phyloP scores from a whole-genome alignment of 2,329 filamentous ascomycete genomes.

The Sporothrix variecibatus region DNA sequence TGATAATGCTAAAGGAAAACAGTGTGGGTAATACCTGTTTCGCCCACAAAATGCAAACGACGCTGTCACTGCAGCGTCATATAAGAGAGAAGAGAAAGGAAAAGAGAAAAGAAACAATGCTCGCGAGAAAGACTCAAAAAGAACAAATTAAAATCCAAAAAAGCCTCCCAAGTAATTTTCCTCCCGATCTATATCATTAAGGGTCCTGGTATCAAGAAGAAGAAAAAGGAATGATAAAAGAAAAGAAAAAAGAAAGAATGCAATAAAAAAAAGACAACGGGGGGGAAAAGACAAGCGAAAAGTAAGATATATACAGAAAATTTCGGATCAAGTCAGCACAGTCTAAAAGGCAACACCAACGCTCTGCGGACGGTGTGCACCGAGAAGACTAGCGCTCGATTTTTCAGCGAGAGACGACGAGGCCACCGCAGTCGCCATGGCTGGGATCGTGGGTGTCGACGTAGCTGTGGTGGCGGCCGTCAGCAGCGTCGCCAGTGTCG shows the following conservation, averaged over 20 bases:
- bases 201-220: constrained; percentile 24
- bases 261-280: neutral
- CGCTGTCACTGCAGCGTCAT: neutral
- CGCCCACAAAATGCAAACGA: neutral
- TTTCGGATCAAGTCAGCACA: neutral
- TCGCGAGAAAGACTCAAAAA: neutral
- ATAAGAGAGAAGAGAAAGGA: neutral
- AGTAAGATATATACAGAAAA: neutral
- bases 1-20: neutral
- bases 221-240: neutral
- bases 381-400: constrained; percentile 6
- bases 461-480: constrained; percentile 16
- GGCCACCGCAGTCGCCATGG: constrained; percentile 3
- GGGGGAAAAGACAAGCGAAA: neutral
- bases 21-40: neutral
- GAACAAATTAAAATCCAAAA: neutral
- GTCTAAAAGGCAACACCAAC: constrained; percentile 51
- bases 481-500: constrained; percentile 36
- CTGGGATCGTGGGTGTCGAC: constrained; percentile 17
- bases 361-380: constrained; percentile 40
- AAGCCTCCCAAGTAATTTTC: constrained; percentile 5
- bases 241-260: neutral
- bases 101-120: neutral
- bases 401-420: constrained; percentile 13
- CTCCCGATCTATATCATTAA: constrained; percentile 15